Evolutionary conservation across 2,329 filamentous ascomycete genomes (phyloP), one percentile per base, ranked within the genome.

Genomic region (Diaporthe nobilis): DNA sequence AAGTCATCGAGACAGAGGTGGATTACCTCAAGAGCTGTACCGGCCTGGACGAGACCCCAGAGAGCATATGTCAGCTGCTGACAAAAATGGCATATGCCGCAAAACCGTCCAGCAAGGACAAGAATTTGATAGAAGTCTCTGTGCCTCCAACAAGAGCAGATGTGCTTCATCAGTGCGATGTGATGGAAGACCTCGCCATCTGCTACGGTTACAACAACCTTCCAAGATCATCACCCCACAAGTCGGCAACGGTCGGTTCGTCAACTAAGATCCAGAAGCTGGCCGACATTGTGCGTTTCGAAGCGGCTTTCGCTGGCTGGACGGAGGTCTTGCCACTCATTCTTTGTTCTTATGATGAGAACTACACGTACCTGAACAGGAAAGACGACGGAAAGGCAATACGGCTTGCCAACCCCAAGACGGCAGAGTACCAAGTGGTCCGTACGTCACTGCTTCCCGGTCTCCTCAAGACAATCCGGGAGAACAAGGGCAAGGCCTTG

Each of bases 111-210:
- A 86, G 88, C 73, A 90, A 90, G 77, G 89, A 93, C 77, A 85
- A 90, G 73, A 92, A 94, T 82, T 86, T 97, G 68, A 88, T 98
- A 76, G 93, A 97, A 81, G 92, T 98, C 39, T 90, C 93, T 49
- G 91, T 98, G 34, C 97, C 97, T 12, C 92, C 96, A 44, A 98
- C 96, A 63, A 92, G 97, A 77, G 96, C 97, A 65, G 97, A 99
- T 84, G 93, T 99, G 57, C 92, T 99, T 44, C 97, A 99, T 85
- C 94, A 98, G 82, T 97, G 95, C 81, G 97, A 99, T 83, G 94
- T 99, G 79, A 99, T 99, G 96, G 97, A 99, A 86, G 97, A 99
- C 83, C 93, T 97, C 28, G 97, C 95, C 55, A 97, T 99, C 78
- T 95, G 95, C 72, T 98, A 98, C 84, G 97, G 97, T 79, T 99